Evolutionary conservation across 176 grass and related monocot genomes (phyloP).

Genomic region (Neostapfia colusana): DNA sequence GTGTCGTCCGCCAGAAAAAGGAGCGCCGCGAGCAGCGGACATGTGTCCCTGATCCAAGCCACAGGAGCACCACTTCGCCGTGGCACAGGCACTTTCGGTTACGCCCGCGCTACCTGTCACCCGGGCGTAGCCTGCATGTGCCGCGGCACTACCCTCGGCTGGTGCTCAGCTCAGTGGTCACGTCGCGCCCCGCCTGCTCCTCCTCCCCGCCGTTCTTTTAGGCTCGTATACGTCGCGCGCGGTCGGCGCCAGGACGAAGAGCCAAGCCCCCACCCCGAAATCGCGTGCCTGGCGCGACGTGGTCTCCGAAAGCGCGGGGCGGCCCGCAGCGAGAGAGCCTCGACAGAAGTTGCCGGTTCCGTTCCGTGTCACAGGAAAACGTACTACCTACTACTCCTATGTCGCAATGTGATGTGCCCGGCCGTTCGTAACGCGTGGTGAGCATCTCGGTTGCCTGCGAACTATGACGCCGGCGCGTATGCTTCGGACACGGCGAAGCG

Average conservation of each 20-base stretch:
- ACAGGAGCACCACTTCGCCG: slow-evolving; percentile 12
- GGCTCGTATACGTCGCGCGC: not conserved
- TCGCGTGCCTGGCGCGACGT: not conserved
- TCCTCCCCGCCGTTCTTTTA: slow-evolving; percentile 49
- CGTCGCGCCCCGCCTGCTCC: not conserved
- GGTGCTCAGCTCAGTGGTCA: slow-evolving; percentile 11
- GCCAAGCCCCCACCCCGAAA: no score
- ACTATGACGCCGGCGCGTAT: not conserved
- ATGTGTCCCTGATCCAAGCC: slow-evolving; percentile 8
- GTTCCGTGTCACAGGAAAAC: not conserved
- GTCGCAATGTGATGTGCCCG: not conserved
- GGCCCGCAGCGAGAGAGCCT: not conserved
- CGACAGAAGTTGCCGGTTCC: not conserved
- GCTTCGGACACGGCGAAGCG: not conserved
- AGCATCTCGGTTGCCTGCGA: not conserved
- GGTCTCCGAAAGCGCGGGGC: not conserved
- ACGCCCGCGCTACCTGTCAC: slow-evolving; percentile 42
- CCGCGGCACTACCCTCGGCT: not conserved
- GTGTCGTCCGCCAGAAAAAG: not conserved
- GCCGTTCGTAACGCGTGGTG: not conserved
- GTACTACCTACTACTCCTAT: no score
- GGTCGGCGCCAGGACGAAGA: not conserved
- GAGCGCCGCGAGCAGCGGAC: not conserved
- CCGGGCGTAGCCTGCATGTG: slow-evolving; percentile 39
- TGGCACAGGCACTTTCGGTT: slow-evolving; percentile 42